Base-by-base conservation (phyloP, 2,329 filamentous ascomycete genomes). In the Aspergillus hiratsukae region DNA sequence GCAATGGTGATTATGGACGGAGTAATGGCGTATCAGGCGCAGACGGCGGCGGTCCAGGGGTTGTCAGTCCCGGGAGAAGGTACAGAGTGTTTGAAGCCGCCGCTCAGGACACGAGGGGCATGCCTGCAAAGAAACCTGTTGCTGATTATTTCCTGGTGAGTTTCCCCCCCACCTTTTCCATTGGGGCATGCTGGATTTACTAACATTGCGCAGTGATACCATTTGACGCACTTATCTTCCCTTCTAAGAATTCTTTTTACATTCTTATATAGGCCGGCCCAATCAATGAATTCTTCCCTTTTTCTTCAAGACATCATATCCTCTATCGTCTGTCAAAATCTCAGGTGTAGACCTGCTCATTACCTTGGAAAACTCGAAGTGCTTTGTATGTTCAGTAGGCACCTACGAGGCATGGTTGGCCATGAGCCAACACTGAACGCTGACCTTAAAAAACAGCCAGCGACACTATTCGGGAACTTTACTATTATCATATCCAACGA, bases 61-160 rank as follows among this genome's bases (percentile, higher is more conserved):
- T 79, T 37, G 69, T 78, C 46, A 92, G 92, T 1, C 94, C 94
- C 1, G 94, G 92, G 3, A 83, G 94, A 66, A 81, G 94, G 64
- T 99, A 99, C 76, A 81, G 93, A 37, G 93, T 99, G 9, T 99
- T 99, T 71, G 92, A 97, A 69, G 94, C 94, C 0, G 94, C 94
- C 53, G 92, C 94, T 52, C 94, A 99, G 77, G 94, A 97, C 73
- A 91, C 89, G 1, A 83, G 94, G 66, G 94, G 94, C 4, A 99
- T 99, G 94, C 94, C 94, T 57, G 94, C 94, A 3, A 99, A 99
- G 83, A 97, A 97, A 76, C 94, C 94, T 3, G 91, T 96, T 53
- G 91, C 91, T 14, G 93, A 97, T 76, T 99, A 97, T 79, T 99
- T 99, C 75, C 79, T 99, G 75, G 75, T 78, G 62, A 68, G 72